Conservation (phyloP, 257 asterid genomes). For the Marsdenia floribunda region DNA sequence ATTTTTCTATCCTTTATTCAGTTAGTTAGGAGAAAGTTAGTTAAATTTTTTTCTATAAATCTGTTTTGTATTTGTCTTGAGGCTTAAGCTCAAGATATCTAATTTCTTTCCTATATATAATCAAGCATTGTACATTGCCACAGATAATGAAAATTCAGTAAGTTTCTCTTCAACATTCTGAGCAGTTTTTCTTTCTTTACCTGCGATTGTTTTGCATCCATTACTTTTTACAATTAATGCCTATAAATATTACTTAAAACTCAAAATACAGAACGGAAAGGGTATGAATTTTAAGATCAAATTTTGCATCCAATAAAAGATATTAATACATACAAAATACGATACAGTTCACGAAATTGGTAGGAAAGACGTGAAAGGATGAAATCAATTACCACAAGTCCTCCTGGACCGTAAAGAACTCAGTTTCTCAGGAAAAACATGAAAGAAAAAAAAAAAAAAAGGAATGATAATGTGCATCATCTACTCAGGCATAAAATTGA, state of each 20-base stretch:
- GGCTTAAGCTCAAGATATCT: too few relatives aligned
- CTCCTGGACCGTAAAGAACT: not conserved
- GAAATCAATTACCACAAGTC: not conserved
- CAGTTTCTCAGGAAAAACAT: not conserved
- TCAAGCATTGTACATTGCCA: too few relatives aligned
- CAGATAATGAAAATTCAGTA: too few relatives aligned
- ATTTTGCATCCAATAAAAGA: not conserved
- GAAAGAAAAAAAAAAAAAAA: not conserved
- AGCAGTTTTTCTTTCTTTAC: too few relatives aligned
- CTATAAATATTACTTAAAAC: not conserved
- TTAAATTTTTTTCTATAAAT: too few relatives aligned
- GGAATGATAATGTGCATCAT: not conserved
- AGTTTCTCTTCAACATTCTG: too few relatives aligned
- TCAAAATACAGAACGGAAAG: not conserved
- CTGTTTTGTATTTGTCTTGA: too few relatives aligned
- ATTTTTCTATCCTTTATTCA: too few relatives aligned
- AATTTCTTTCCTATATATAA: too few relatives aligned
- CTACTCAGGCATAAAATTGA: not conserved
- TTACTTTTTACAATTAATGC: not conserved
- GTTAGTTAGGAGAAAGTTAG: too few relatives aligned
- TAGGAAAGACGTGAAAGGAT: not conserved
- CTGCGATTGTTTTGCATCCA: too few relatives aligned
- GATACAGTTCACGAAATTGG: not conserved
- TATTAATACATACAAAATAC: not conserved
- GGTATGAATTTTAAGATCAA: not conserved